A percentile compares a stretch with the other conserved stretches of the same genome.
Evolutionary conservation across 805 yeast genomes (phyloP).

Genomic region (Wickerhamomyces alni): DNA sequence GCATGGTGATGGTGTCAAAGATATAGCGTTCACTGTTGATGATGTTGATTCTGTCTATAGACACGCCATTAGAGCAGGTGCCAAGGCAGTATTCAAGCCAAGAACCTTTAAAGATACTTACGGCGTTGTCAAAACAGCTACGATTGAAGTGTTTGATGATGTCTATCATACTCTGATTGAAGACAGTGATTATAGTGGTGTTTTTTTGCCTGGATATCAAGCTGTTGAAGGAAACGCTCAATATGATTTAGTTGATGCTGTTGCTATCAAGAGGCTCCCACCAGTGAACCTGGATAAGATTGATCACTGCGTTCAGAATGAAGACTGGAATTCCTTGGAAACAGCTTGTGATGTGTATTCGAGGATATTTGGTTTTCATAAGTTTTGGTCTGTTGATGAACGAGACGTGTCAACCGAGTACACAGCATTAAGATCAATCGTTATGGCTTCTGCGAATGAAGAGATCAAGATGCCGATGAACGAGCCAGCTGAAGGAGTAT

Average conservation of each 20-base stretch:
- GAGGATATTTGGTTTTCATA: constrained; percentile 61
- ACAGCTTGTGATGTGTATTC: constrained; percentile 54
- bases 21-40: constrained; percentile 60
- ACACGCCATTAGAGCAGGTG: constrained; percentile 50
- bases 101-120: constrained; percentile 30
- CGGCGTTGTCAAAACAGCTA: constrained; percentile 52
- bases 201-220: constrained; percentile 47
- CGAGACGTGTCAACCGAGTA: constrained; percentile 61
- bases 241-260: constrained; percentile 4
- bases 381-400: constrained; percentile 85
- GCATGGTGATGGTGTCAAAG: constrained; percentile 83
- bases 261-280: constrained; percentile 20
- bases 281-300: constrained; percentile 37
- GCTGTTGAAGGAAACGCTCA: constrained; percentile 1
- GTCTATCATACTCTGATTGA: constrained; percentile 65
- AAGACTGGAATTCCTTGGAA: constrained; percentile 62
- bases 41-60: constrained; percentile 39
- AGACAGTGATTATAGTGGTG: constrained; percentile 27
- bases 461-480: constrained; percentile 74
- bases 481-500: constrained; percentile 69
- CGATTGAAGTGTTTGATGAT: constrained; percentile 51
- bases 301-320: constrained; percentile 82
- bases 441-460: constrained; percentile 67
- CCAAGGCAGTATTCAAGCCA: constrained; percentile 30
- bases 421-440: constrained; percentile 67